Conservation (phyloP, 2,329 filamentous ascomycete genomes). For the Calonectria fujianensis region DNA sequence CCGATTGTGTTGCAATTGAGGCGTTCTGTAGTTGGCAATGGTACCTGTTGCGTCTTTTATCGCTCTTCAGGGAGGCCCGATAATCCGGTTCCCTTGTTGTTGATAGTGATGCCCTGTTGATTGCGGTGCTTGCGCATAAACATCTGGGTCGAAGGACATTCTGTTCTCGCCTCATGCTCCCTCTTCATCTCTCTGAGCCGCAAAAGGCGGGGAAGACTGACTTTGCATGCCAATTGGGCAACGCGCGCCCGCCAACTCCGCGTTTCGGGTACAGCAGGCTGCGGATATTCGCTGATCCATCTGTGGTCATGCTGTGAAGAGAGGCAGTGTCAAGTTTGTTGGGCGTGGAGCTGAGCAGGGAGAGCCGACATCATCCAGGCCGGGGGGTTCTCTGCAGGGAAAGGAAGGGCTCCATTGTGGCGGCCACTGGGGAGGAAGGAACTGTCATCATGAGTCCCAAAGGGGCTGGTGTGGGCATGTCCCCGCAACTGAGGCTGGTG, state of each 20-base stretch:
- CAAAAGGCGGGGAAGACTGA: conserved; percentile 34
- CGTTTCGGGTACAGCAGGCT: conserved; percentile 39
- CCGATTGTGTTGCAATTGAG: conserved; percentile 24
- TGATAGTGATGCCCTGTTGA: conserved; percentile 22
- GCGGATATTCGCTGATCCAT: conserved; percentile 25
- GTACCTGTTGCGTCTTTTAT: neutral
- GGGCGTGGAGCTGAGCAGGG: conserved; percentile 36
- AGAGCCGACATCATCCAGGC: conserved; percentile 19
- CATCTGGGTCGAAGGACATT: neutral
- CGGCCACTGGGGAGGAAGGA: conserved; percentile 36
- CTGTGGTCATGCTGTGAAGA: conserved; percentile 22
- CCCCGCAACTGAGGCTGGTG: conserved; percentile 22
- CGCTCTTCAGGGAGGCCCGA: neutral
- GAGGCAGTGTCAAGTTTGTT: conserved; percentile 42
- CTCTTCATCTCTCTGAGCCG: conserved; percentile 3
- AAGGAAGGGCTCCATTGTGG: conserved; percentile 30
- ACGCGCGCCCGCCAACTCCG: conserved; percentile 12
- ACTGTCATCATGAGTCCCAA: conserved; percentile 41
- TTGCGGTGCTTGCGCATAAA: neutral
- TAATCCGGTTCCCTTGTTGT: conserved; percentile 9
- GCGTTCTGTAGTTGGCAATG: conserved; percentile 13
- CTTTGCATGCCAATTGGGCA: conserved; percentile 28
- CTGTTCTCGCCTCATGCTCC: conserved; percentile 4
- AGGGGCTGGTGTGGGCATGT: conserved; percentile 29
- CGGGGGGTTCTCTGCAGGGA: conserved; percentile 18